Conservation (phyloP, 306 rosid genomes). For the Glycine latifolia region DNA sequence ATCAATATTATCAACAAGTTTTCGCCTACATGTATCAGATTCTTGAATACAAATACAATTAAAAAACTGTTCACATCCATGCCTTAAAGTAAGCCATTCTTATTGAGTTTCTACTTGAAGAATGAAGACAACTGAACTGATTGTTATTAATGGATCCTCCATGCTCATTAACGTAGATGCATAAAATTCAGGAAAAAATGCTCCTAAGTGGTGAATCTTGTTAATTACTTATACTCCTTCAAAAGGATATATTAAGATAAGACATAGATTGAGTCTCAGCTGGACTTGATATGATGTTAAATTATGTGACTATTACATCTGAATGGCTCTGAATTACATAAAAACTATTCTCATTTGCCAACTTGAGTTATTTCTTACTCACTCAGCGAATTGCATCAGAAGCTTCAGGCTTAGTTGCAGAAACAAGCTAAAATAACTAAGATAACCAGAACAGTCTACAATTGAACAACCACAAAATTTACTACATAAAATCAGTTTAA, state of each 20-base stretch:
- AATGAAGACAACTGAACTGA: neutral
- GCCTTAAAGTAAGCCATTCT: neutral
- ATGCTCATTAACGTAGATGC: no score
- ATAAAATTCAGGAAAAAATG: no score
- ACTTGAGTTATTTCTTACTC: conserved; percentile 2
- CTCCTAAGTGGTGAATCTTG: neutral
- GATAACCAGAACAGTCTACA: neutral
- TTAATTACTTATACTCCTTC: conserved; percentile 14
- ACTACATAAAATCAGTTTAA: conserved; percentile 29
- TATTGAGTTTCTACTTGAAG: neutral
- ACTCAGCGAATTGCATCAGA: conserved; percentile 12
- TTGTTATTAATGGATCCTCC: neutral
- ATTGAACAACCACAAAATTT: neutral
- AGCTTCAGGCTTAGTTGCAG: conserved; percentile 1
- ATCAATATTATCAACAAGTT: neutral
- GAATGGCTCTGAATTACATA: neutral
- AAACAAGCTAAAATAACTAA: conserved; percentile 27
- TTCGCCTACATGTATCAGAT: neutral
- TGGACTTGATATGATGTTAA: neutral
- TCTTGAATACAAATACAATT: neutral
- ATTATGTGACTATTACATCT: neutral
- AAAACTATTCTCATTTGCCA: neutral
- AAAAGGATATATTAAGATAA: neutral
- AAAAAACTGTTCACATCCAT: neutral
- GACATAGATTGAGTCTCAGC: neutral